Evolutionary conservation across 1,284 basidiomycete genomes (phyloP).

Genomic region (Hemileccinum hortonii): DNA sequence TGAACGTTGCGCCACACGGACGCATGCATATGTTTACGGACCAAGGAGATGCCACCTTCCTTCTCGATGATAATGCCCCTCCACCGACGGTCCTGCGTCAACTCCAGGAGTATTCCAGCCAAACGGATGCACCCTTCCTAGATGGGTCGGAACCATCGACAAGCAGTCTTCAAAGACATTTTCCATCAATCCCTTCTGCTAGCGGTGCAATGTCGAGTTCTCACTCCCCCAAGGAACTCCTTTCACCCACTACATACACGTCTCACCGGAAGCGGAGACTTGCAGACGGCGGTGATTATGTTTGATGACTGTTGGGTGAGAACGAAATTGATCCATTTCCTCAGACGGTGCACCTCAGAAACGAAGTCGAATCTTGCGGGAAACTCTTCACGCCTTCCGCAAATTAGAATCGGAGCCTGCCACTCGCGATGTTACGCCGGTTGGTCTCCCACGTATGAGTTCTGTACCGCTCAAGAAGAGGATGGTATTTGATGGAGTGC

Average conservation of each 20-base stretch:
- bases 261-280: slow-evolving; percentile 13
- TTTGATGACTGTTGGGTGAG: neutral
- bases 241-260: neutral
- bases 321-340: slow-evolving; percentile 4
- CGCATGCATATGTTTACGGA: neutral
- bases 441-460: slow-evolving; percentile 11
- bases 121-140: neutral
- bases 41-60: slow-evolving; percentile 15
- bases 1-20: neutral
- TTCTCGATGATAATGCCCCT: neutral
- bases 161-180: neutral
- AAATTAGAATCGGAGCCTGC: slow-evolving; percentile 28
- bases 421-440: slow-evolving; percentile 21
- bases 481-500: slow-evolving; percentile 28
- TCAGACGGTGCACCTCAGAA: slow-evolving; percentile 21
- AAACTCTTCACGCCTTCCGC: slow-evolving; percentile 14
- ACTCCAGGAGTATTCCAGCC: slow-evolving; percentile 19
- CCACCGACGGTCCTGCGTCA: slow-evolving; percentile 18
- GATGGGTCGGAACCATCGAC: slow-evolving; percentile 2
- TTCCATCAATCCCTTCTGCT: neutral
- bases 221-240: neutral
- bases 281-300: slow-evolving; percentile 10
- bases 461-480: slow-evolving; percentile 24
- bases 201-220: neutral
- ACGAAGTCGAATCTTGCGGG: slow-evolving; percentile 14